Base-by-base conservation (phyloP, 495 filamentous ascomycete genomes). In the Cryomyces minteri region DNA sequence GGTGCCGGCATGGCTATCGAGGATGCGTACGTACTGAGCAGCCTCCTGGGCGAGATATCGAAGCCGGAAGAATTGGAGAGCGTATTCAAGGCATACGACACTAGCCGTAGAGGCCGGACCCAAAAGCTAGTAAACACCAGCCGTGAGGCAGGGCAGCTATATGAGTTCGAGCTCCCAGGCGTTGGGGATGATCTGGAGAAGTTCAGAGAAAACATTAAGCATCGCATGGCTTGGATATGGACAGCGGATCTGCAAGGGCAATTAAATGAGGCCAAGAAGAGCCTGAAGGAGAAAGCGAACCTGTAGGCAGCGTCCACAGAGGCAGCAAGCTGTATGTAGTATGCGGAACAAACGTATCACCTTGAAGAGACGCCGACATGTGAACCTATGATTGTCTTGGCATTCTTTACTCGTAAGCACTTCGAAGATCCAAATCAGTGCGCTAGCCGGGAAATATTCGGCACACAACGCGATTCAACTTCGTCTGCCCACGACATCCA, bases 1-100 rank as follows among this genome's bases (percentile, higher is more conserved):
- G 80, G 79, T 0, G 78, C 77, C 0, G 78, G 79, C 0, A 71
- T 77, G 60, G 74, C 76, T 4, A 72, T 84, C 32, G 80, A 84
- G 53, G 80, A 84, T 58, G 71, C 76, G 5, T 69, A 69, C 41
- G 65, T 81, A 9, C 59, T 84, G 1, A 63, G 68, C 9, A 63
- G 66, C n/a, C 53, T 84, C 0, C 58, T 83, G 2, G 67, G 64
- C 7, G 63, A 73, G 41, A 58, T 68, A 12, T 56, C 55, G 11
- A 49, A 53, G 0, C 46, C 45, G 3, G 46, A 48, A 43, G 64
- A 70, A 32, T 50, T 76, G 0, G 58, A 62, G 31, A 63, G 58
- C n/a, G 79, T 67, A 0, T 81, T 85, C 41, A 54, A 61, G 25
- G 74, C 71, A 4, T 85, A 76, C 49, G 79, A 85, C 54, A 59